These are phyloP conservation scores for Curvularia spicifera DNA, from an alignment of 2,329 filamentous ascomycete genomes.

Conservation along the genomic window DNA sequence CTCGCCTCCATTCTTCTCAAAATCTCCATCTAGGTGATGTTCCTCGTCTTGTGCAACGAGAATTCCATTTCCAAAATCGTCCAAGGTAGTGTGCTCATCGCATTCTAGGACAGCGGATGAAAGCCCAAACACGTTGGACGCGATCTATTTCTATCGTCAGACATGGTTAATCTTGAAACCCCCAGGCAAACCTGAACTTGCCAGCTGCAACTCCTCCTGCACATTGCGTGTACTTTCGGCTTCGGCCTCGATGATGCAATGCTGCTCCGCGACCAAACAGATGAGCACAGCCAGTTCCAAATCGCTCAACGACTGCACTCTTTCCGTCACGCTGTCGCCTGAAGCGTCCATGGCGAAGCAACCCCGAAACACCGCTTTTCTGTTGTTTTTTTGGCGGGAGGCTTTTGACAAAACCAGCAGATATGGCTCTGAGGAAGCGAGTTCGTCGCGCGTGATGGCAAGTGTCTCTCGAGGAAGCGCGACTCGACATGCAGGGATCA, in stretches of 20 bases:
- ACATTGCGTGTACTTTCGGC: conserved; percentile 68
- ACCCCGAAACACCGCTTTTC: background rate
- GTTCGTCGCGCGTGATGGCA: background rate
- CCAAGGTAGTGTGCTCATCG: conserved; percentile 73
- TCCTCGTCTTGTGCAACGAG: conserved; percentile 54
- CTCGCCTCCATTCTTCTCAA: conserved; percentile 17
- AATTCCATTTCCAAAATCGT: conserved; percentile 78
- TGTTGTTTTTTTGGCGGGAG: background rate
- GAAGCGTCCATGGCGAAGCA: background rate
- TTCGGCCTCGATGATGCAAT: conserved; percentile 84
- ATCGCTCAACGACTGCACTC: conserved; percentile 81
- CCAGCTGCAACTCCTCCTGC: conserved; percentile 75
- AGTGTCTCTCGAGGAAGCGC: background rate
- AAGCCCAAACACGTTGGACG: conserved; percentile 74
- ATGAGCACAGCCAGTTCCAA: conserved; percentile 86
- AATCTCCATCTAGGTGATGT: conserved; percentile 30
- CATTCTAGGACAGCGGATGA: conserved; percentile 74
- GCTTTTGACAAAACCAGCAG: background rate
- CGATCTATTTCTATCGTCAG: conserved; percentile 61
- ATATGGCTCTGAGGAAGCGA: background rate
- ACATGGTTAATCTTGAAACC: background rate
- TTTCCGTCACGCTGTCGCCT: conserved; percentile 39
- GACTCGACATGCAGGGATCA: conserved; percentile 1
- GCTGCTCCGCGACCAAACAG: conserved; percentile 79
- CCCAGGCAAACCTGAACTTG: conserved; percentile 46